A percentile compares a stretch with the other conserved stretches of the same genome.
phyloP scores from a whole-genome alignment of 805 yeast genomes.

The Debaryomyces maramus region DNA sequence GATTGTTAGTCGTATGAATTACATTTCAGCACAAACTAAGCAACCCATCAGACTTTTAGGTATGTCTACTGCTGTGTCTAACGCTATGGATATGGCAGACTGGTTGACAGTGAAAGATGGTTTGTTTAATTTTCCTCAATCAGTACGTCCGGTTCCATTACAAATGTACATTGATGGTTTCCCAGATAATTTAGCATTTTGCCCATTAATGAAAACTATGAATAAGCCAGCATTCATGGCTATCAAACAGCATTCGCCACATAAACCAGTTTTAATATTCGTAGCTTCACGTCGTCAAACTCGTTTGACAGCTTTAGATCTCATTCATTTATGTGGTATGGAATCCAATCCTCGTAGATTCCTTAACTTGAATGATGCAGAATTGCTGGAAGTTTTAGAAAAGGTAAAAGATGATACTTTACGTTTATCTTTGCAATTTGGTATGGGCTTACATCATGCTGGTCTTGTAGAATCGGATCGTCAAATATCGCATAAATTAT shows the following conservation, averaged over 20 bases:
- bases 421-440: conserved; percentile 69
- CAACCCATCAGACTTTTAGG: conserved; percentile 68
- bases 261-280: conserved; percentile 79
- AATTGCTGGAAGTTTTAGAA: conserved; percentile 49
- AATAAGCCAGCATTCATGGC: conserved; percentile 91
- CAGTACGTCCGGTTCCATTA: conserved; percentile 82
- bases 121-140: conserved; percentile 74
- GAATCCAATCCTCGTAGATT: conserved; percentile 76
- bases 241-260: conserved; percentile 85
- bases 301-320: conserved; percentile 73
- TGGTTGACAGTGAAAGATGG: conserved; percentile 80
- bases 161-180: conserved; percentile 88
- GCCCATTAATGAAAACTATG: conserved; percentile 85
- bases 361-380: conserved; percentile 62
- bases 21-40: conserved; percentile 59
- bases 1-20: conserved; percentile 87
- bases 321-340: conserved; percentile 76
- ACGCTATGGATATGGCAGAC: conserved; percentile 82
- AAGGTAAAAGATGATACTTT: conserved; percentile 82
- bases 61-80: conserved; percentile 83
- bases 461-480: conserved; percentile 76
- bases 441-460: conserved; percentile 82
- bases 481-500: conserved; percentile 65
- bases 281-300: conserved; percentile 86
- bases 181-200: conserved; percentile 77